Base-by-base conservation (phyloP, 176 grass and related monocot species). In the Saccharum spontaneum region DNA sequence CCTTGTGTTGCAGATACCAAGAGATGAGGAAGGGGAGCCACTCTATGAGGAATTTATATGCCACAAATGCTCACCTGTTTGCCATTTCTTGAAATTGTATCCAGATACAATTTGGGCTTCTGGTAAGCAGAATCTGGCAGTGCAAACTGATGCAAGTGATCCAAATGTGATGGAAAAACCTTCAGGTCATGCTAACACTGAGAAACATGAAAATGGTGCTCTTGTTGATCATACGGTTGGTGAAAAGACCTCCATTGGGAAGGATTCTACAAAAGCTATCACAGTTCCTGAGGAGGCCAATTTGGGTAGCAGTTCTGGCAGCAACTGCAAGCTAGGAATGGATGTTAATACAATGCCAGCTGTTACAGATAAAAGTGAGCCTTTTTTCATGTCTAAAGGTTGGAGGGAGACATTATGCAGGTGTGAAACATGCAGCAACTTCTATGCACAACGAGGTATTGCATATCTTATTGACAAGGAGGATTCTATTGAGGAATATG, bases 401-500 rank as follows among this genome's bases (percentile, higher is more conserved):
- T 99, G 97, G 97, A 96, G 97, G 90, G 84, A 88, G 28, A 63
- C 82, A 79, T 90, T 99, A 66, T 99, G 97, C 78, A 89, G 84
- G 86, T 99, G 97, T 70, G 69, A 82, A 69, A 82, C 70, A 79
- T 99, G 97, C 76, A 83, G 13, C 33, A 61, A 71, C 44, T 94
- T 91, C 71, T 99, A 99, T 82, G 9, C 31, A 31, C 82, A 69
- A 67, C 78, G 33, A 79, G 90, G 81, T 77, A 81, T 96, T 89
- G 80, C 69, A 54, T 94, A 91, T 89, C 87, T 99, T 65, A 82
- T 75, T 20, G 84, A 99, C 26, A 94, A 89, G 83, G 94, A 94
- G 33, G 97, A 99, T 33, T 86, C 97, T 62, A 96, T 99, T 40
- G 93, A 84, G 84, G 97, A 92, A 88, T 99, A 99, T 91, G 97